Conservation (phyloP, 306 rosid genomes). For the Trifolium pratense region DNA sequence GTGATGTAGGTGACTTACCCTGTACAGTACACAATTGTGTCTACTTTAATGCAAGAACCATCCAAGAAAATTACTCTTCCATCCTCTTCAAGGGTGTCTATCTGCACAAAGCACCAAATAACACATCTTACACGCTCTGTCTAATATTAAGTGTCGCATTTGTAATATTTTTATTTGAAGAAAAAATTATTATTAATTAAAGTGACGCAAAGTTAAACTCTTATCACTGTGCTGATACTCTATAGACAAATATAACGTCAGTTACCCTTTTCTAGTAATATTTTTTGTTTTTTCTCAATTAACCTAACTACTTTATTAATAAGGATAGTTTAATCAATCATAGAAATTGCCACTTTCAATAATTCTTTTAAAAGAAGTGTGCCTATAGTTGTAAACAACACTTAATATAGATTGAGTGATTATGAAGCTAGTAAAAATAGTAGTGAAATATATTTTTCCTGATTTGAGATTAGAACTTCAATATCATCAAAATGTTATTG, state of each 20-base stretch:
- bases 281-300: too few relatives aligned
- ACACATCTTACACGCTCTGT: neutral
- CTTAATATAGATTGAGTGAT: neutral
- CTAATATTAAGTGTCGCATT: neutral
- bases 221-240: too few relatives aligned
- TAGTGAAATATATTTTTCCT: constrained; percentile 2
- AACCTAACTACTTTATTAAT: neutral
- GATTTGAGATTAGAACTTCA: neutral
- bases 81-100: constrained; percentile 75
- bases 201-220: too few relatives aligned
- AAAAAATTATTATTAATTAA: too few relatives aligned
- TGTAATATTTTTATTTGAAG: too few relatives aligned
- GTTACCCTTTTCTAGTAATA: too few relatives aligned
- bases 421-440: constrained; percentile 12
- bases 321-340: neutral
- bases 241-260: too few relatives aligned
- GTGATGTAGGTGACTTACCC: constrained; percentile 57
- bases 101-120: constrained; percentile 54
- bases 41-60: constrained; percentile 73
- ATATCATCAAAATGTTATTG: neutral
- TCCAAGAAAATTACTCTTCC: constrained; percentile 75
- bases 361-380: too few relatives aligned
- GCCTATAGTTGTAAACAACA: neutral
- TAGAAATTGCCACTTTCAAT: too few relatives aligned
- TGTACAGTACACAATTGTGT: constrained; percentile 78